phyloP scores from a whole-genome alignment of 2,329 filamentous ascomycete genomes.

The Rutstroemia sp. region DNA sequence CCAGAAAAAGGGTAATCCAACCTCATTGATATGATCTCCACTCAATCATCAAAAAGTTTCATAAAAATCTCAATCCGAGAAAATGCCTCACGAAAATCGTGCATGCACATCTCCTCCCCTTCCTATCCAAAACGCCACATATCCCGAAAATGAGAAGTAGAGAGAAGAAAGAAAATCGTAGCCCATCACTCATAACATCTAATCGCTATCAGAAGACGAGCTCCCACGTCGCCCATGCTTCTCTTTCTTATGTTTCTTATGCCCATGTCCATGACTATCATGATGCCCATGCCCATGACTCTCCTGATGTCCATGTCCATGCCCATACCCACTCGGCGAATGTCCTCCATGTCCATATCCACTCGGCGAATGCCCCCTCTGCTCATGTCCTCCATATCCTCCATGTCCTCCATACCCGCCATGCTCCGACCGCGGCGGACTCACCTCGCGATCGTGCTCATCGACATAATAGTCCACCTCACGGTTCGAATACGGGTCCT shows the following conservation, averaged over 20 bases:
- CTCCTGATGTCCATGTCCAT: not conserved
- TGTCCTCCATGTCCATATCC: not conserved
- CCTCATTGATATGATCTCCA: too few species aligned
- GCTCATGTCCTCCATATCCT: not conserved
- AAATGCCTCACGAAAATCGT: too few species aligned
- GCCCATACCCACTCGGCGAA: not conserved
- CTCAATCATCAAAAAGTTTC: too few species aligned
- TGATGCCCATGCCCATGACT: slow-evolving; percentile 3
- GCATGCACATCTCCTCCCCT: too few species aligned
- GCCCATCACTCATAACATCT: too few species aligned
- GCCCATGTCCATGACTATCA: not conserved
- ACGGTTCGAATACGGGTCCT: not conserved
- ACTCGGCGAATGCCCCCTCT: not conserved
- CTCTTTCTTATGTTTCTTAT: not conserved
- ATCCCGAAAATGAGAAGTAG: too few species aligned
- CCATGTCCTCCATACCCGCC: not conserved
- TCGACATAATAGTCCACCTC: not conserved
- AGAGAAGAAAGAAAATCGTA: too few species aligned
- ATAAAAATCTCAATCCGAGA: too few species aligned
- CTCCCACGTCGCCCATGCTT: not conserved
- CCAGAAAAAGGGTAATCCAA: too few species aligned
- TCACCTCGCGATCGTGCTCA: not conserved
- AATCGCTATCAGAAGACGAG: too few species aligned
- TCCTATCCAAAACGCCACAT: too few species aligned
- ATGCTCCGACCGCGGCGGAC: not conserved